phyloP scores from a whole-genome alignment of 495 filamentous ascomycete species.

The Parachaetomium inaequale region DNA sequence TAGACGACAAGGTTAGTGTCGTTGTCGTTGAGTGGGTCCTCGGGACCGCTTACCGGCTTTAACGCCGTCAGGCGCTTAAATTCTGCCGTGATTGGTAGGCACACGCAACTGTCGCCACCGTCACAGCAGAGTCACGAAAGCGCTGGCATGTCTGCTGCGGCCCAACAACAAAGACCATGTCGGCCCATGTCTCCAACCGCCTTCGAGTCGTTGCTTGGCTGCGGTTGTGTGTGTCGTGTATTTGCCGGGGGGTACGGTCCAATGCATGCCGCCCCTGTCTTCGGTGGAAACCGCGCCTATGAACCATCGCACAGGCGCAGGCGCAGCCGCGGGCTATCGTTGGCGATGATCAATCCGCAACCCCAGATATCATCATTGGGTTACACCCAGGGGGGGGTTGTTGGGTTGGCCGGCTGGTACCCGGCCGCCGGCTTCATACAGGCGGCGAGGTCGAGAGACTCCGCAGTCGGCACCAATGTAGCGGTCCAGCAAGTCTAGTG shows the following conservation, averaged over 20 bases:
- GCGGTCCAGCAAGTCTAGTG: not conserved
- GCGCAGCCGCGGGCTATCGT: not conserved
- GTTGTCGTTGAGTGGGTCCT: not conserved
- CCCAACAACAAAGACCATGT: slow-evolving; percentile 1
- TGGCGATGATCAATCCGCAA: not conserved
- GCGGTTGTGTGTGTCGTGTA: not conserved
- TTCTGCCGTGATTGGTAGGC: slow-evolving; percentile 17
- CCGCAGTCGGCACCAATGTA: too few relatives aligned
- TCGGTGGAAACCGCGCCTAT: not conserved
- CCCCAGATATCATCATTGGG: not conserved
- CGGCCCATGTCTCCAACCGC: not conserved
- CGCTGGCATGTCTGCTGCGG: not conserved
- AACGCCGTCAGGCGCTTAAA: slow-evolving; percentile 13
- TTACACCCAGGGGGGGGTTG: not conserved
- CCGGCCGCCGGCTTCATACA: not conserved
- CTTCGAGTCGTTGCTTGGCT: not conserved
- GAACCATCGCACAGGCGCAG: not conserved
- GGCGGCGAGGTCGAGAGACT: not conserved
- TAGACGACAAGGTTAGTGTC: not conserved
- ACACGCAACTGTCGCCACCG: slow-evolving; percentile 13
- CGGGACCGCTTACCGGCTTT: slow-evolving; percentile 8
- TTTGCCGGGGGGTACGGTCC: not conserved
- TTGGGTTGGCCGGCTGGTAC: not conserved
- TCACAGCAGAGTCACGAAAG: slow-evolving; percentile 14
- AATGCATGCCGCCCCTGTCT: not conserved